Conservation (phyloP, 2,329 filamentous ascomycete genomes). For the Trichoderma sp. region DNA sequence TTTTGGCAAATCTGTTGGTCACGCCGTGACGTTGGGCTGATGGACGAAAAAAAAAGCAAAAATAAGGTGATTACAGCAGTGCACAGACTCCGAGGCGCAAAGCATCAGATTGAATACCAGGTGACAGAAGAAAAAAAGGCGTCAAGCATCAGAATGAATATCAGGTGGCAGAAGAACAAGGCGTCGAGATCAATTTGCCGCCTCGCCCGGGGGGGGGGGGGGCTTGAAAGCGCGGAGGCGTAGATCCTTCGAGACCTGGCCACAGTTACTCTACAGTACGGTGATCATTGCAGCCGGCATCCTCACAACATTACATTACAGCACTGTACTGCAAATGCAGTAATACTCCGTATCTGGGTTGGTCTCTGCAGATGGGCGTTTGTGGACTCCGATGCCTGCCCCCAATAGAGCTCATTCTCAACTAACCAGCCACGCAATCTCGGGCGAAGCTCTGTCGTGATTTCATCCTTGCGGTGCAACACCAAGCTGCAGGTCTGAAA, state of each 20-base stretch:
- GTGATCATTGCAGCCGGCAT: background rate
- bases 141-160: background rate
- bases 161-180: background rate
- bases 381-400: background rate
- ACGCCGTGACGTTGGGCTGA: background rate
- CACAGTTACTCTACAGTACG: background rate
- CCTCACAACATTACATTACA: background rate
- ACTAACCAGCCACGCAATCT: background rate
- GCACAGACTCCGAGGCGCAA: background rate
- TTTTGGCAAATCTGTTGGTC: background rate
- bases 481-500: background rate
- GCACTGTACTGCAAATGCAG: background rate
- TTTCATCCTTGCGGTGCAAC: background rate
- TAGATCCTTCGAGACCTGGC: background rate
- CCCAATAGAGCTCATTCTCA: background rate
- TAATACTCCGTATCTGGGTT: background rate
- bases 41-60: background rate
- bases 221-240: background rate
- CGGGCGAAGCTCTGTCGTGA: conserved; percentile 1
- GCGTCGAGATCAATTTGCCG: background rate
- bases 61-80: background rate
- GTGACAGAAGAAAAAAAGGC: background rate
- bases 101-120: background rate
- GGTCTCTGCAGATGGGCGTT: background rate
- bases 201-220: too few relatives aligned